Conservation (phyloP, 495 filamentous ascomycete genomes). For the Penicillium longicatenatum region DNA sequence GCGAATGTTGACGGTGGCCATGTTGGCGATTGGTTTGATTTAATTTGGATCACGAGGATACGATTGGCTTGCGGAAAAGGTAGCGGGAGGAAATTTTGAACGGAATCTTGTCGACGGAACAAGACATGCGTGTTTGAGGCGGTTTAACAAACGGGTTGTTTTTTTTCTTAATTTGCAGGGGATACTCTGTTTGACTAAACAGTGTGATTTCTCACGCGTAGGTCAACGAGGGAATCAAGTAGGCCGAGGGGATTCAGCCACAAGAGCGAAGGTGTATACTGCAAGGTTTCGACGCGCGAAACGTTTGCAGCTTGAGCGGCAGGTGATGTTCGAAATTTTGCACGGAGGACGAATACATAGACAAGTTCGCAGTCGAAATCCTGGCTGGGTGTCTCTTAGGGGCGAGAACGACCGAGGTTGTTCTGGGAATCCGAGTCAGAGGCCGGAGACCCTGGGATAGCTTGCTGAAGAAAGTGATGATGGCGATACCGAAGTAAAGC, state of each 20-base stretch:
- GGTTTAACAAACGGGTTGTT: slow-evolving; percentile 32
- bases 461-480: slow-evolving; percentile 26
- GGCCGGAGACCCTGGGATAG: slow-evolving; percentile 24
- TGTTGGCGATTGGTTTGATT: slow-evolving; percentile 55
- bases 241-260: slow-evolving; percentile 63
- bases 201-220: slow-evolving; percentile 22
- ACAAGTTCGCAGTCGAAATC: slow-evolving; percentile 51
- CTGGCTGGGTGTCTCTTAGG: slow-evolving; percentile 41
- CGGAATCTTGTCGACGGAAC: slow-evolving; percentile 44
- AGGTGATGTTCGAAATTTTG: slow-evolving; percentile 77
- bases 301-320: slow-evolving; percentile 90
- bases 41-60: slow-evolving; percentile 24
- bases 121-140: slow-evolving; percentile 56
- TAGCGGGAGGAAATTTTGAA: slow-evolving; percentile 45
- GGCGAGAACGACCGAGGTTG: slow-evolving; percentile 40
- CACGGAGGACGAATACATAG: slow-evolving; percentile 82
- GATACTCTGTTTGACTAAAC: slow-evolving; percentile 18
- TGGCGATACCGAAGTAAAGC: slow-evolving; percentile 26
- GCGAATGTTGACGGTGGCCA: slow-evolving; percentile 96
- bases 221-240: slow-evolving; percentile 26
- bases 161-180: slow-evolving; percentile 55
- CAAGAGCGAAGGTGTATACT: slow-evolving; percentile 79
- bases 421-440: slow-evolving; percentile 40
- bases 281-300: slow-evolving; percentile 89
- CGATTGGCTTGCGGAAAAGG: slow-evolving; percentile 26